Evolutionary conservation across 306 rosid species (phyloP).

Genomic region (Trichosanthes cucumerina): DNA sequence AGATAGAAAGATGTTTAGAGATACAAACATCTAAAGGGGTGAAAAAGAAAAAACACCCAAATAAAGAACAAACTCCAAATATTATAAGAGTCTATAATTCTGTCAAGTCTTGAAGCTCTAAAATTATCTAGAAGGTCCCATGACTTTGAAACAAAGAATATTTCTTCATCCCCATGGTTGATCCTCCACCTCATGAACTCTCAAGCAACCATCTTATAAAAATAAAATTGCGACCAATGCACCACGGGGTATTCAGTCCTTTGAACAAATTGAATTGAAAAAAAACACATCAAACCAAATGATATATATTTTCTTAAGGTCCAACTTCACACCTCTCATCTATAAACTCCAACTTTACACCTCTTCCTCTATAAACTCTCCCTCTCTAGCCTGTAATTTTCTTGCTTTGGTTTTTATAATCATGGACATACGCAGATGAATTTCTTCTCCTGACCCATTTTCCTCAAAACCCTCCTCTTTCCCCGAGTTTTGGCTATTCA

Average conservation of each 20-base stretch:
- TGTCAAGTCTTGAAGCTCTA: neutral
- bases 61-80: neutral
- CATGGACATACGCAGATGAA: neutral
- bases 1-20: neutral
- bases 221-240: neutral
- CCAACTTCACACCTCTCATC: neutral
- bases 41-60: neutral
- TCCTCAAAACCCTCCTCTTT: neutral
- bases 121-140: neutral
- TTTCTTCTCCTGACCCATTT: neutral
- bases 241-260: neutral
- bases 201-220: neutral
- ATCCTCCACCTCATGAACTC: neutral
- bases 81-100: neutral
- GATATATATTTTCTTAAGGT: neutral
- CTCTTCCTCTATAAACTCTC: neutral
- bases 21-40: neutral
- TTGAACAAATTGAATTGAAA: neutral
- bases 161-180: neutral
- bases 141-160: neutral
- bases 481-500: neutral
- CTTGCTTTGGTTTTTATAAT: neutral
- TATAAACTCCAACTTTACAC: neutral
- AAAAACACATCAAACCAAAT: neutral
- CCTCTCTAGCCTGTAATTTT: neutral